Base-by-base conservation (phyloP, 2,329 filamentous ascomycete species). In the Cercospora zeina region DNA sequence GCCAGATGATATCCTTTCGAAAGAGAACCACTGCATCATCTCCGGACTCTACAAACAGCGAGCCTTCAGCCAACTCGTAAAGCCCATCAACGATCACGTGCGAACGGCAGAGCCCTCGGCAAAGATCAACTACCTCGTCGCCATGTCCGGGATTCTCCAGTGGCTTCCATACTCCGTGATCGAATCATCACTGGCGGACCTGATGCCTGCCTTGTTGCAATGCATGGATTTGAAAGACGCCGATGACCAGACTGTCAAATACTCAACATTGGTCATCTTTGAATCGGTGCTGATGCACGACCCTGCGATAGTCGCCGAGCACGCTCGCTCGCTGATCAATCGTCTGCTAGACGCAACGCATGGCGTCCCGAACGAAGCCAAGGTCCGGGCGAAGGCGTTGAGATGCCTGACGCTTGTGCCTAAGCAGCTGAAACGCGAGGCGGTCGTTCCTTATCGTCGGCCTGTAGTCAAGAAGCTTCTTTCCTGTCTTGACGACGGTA, bases 1-100 rank as follows among this genome's bases (percentile, higher is more conserved):
- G 27, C 80, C 84, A 2, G 85, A 88, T 66, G 84, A 87, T 64
- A 76, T 89, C 21, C 75, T 89, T 36, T 85, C 80, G 11, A 81
- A 83, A 63, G 75, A 80, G 37, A 89, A 89, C 67, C 82, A 85
- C 64, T 87, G 85, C 63, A 80, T 81, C 16, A 82, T 89, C 37
- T 83, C 86, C 3, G 78, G 85, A 3, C 77, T 89, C 2, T 82
- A 84, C 66, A 87, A 86, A 69, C 87, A 89, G 69, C 85, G 84
- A 64, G 80, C 83, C 42, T 89, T 89, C 74, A 81, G 80, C 31
- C 82, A 85, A 14, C 77, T 86, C 4, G 78, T 85, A 1, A 85
- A 86, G 0, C 73, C 80, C 31, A 82, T 88, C 54, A 81, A 83
- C 4, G 73, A 78, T 27, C 76, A 78, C 3, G 85, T 87, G 70